Percentiles rank a stretch among this genome's conserved stretches.
phyloP scores from a whole-genome alignment of 164 flowering plant genomes.

The Vitis rotundifolia region DNA sequence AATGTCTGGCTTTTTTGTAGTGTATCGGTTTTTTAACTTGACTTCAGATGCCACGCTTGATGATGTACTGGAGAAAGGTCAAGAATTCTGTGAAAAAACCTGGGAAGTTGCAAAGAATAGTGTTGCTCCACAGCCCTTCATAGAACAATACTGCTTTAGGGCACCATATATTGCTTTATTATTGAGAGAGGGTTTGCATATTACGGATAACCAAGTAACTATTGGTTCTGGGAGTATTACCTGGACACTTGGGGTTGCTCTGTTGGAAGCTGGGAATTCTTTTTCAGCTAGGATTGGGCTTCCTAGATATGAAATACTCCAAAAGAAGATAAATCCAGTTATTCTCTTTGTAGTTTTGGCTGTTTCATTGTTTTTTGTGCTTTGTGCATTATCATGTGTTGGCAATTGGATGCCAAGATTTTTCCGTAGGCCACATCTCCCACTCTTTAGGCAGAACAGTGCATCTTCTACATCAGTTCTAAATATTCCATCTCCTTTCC shows the following conservation, averaged over 20 bases:
- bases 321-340: conserved; percentile 55
- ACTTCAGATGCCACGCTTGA: conserved; percentile 76
- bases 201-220: conserved; percentile 60
- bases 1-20: conserved; percentile 95
- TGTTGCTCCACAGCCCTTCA: conserved; percentile 90
- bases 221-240: conserved; percentile 97
- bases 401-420: conserved; percentile 63
- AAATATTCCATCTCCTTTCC: conserved; percentile 69
- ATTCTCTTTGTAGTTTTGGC: conserved; percentile 49
- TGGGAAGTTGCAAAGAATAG: conserved; percentile 87
- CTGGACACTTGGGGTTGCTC: conserved; percentile 97
- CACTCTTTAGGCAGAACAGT: conserved; percentile 69
- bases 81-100: conserved; percentile 69
- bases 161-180: conserved; percentile 85
- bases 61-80: conserved; percentile 84
- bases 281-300: conserved; percentile 43
- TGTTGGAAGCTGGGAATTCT: conserved; percentile 76
- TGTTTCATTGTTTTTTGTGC: conserved; percentile 49
- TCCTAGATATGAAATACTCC: conserved; percentile 44
- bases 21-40: conserved; percentile 86
- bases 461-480: conserved; percentile 58
- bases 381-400: conserved; percentile 64
- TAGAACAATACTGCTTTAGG: conserved; percentile 97
- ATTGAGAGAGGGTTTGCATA: conserved; percentile 90
- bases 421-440: conserved; percentile 64